A percentile compares a stretch with the other conserved stretches of the same genome.
phyloP scores from a whole-genome alignment of 2,329 filamentous ascomycete species.

The Botrytis porri region DNA sequence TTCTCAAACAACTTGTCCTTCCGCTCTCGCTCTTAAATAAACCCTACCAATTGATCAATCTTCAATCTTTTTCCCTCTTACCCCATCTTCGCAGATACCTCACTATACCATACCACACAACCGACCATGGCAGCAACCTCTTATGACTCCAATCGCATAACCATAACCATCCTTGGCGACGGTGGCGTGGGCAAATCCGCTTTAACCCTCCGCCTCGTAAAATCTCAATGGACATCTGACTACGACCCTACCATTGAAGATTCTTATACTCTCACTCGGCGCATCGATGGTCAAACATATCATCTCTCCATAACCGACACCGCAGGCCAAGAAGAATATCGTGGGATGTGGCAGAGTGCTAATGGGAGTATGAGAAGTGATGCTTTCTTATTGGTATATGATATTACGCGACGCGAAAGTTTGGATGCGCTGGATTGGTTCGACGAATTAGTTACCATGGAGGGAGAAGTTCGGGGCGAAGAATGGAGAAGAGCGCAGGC shows the following conservation, averaged over 20 bases:
- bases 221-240: conserved; percentile 79
- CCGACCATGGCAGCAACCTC: neutral
- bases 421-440: conserved; percentile 74
- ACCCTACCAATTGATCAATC: neutral
- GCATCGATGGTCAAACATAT: conserved; percentile 73
- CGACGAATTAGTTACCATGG: conserved; percentile 77
- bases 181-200: conserved; percentile 83
- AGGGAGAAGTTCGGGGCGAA: conserved; percentile 5
- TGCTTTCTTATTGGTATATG: conserved; percentile 83
- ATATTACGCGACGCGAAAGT: conserved; percentile 70
- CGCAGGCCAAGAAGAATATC: conserved; percentile 86
- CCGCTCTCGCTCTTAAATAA: neutral
- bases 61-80: neutral
- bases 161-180: conserved; percentile 83
- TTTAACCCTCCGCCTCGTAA: conserved; percentile 78
- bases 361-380: conserved; percentile 74
- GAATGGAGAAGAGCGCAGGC: conserved; percentile 1
- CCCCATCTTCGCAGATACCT: too few species aligned
- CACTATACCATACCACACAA: neutral
- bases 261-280: conserved; percentile 78
- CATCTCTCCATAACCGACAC: conserved; percentile 79
- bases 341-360: conserved; percentile 67
- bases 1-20: neutral
- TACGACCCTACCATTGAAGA: conserved; percentile 81
- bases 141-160: conserved; percentile 44